A percentile compares a stretch with the other conserved stretches of the same genome.
These are phyloP conservation scores for Jamesozyma spencerorum DNA, from an alignment of 805 yeast species.

Conservation along the genomic window DNA sequence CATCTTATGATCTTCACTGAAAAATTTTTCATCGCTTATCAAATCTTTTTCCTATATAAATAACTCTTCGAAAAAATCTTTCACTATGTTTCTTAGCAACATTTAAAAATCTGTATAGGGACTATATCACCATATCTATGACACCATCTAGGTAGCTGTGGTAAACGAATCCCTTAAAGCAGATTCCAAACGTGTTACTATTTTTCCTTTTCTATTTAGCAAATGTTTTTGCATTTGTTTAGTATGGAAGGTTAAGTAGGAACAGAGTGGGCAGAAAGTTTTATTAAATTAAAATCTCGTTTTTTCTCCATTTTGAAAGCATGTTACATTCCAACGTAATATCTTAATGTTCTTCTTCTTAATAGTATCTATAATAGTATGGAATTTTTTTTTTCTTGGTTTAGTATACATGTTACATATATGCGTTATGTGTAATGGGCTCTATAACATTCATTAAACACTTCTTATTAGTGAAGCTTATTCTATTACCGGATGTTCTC, in stretches of 20 bases:
- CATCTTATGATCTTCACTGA: too few species aligned
- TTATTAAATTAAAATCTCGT: conserved; percentile 4
- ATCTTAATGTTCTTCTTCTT: background rate
- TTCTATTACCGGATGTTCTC: background rate
- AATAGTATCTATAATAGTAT: background rate
- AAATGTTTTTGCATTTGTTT: conserved; percentile 1
- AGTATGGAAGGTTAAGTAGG: conserved; percentile 8
- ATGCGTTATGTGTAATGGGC: background rate
- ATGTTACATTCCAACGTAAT: conserved; percentile 14
- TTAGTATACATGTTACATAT: background rate
- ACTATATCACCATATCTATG: conserved; percentile 40
- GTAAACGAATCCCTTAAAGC: conserved; percentile 51
- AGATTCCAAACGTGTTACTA: conserved; percentile 10
- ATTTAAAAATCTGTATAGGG: conserved; percentile 24
- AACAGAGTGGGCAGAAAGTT: conserved; percentile 23
- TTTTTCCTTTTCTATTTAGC: background rate
- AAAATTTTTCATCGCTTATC: background rate
- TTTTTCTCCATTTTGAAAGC: conserved; percentile 28
- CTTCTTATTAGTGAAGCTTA: conserved; percentile 1
- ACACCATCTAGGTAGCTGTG: conserved; percentile 32
- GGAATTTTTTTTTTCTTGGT: background rate
- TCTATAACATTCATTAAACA: background rate
- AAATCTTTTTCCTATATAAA: background rate
- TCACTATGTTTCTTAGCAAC: too few species aligned
- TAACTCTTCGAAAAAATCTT: too few species aligned